These are phyloP conservation scores for Avena insularis DNA, from an alignment of 176 grass and related monocot genomes.

Conservation along the genomic window DNA sequence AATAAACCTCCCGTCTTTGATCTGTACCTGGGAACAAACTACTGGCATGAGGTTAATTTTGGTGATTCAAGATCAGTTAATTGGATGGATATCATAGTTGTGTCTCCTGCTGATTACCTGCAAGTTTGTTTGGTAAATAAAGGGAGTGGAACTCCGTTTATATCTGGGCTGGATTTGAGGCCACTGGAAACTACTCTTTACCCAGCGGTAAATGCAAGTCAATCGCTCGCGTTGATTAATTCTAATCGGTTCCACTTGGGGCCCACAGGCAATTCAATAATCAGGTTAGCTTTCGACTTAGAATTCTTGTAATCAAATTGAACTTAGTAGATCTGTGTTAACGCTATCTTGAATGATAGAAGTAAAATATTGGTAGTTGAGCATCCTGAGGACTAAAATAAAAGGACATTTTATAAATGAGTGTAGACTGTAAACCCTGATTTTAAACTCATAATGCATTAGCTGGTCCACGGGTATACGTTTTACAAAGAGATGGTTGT, in stretches of 20 bases:
- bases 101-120: conserved; percentile 50
- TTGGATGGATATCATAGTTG: conserved; percentile 49
- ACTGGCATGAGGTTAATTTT: conserved; percentile 46
- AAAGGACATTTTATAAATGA: conserved; percentile 1
- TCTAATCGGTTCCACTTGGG: conserved; percentile 42
- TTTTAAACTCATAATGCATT: conserved; percentile 21
- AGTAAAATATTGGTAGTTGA: not conserved
- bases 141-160: conserved; percentile 53
- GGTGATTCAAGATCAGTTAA: not conserved
- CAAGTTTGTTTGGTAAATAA: conserved; percentile 59
- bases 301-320: not conserved
- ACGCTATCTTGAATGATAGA: not conserved
- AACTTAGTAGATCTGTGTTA: not conserved
- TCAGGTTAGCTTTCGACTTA: conserved; percentile 38
- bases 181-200: conserved; percentile 42
- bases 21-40: conserved; percentile 55
- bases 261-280: conserved; percentile 25
- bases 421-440: not conserved
- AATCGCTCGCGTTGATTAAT: conserved; percentile 33
- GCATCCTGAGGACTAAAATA: not conserved
- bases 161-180: conserved; percentile 57
- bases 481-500: not conserved
- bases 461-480: not conserved
- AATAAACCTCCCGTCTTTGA: conserved; percentile 55
- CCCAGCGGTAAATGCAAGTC: conserved; percentile 45